Conservation (phyloP, 2,329 filamentous ascomycete genomes). For the Nemania abortiva region DNA sequence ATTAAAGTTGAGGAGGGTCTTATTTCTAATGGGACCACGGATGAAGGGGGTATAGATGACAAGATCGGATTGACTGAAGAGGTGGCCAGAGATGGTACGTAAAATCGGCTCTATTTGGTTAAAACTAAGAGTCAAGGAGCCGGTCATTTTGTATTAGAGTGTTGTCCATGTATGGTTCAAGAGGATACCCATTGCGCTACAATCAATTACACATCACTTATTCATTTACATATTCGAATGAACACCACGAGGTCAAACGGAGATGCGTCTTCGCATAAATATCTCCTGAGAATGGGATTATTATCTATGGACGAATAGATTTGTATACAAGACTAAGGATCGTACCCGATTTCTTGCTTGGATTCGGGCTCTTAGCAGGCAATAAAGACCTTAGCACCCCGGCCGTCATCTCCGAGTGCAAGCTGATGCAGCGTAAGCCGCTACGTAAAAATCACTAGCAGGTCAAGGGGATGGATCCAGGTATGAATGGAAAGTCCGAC, state of each 20-base stretch:
- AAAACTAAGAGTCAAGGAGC: not conserved
- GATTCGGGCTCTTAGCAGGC: not conserved
- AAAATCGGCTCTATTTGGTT: not conserved
- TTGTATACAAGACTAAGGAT: conserved; percentile 7
- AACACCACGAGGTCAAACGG: not conserved
- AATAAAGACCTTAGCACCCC: not conserved
- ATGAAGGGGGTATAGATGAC: conserved; percentile 10
- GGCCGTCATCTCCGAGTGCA: not conserved
- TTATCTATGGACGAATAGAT: conserved; percentile 22
- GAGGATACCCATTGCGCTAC: conserved; percentile 11
- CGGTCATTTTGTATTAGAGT: not conserved
- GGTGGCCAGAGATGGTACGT: not conserved
- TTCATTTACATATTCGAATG: not conserved
- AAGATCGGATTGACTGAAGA: not conserved
- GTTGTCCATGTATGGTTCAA: conserved; percentile 1
- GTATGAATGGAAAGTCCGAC: conserved; percentile 18
- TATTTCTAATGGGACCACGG: conserved; percentile 19
- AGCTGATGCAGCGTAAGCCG: not conserved
- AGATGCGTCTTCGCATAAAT: conserved; percentile 10
- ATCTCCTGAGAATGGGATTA: conserved; percentile 22
- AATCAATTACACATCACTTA: conserved; percentile 6
- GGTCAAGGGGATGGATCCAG: not conserved
- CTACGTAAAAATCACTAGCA: not conserved
- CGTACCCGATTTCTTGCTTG: conserved; percentile 15
- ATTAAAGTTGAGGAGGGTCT: conserved; percentile 24